Conservation (phyloP, 208 protist species). For the Crithidia mellificae region DNA sequence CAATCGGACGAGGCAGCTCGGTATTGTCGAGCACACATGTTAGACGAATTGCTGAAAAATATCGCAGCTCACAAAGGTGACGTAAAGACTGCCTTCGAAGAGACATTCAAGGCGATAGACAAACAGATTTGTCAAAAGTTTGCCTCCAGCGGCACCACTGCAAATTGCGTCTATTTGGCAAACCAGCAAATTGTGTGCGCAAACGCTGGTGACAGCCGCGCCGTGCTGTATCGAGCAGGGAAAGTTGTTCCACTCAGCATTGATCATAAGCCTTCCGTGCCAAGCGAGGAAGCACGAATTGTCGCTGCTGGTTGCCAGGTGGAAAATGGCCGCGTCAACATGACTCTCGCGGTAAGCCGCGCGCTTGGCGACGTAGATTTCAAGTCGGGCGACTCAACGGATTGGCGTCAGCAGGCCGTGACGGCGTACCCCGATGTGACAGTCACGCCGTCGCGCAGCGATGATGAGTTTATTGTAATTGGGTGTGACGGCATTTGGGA, state of each 20-base stretch:
- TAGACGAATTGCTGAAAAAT: constrained; percentile 66
- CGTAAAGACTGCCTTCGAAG: constrained; percentile 56
- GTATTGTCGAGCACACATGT: constrained; percentile 77
- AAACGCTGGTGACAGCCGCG: constrained; percentile 92
- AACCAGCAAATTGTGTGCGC: constrained; percentile 74
- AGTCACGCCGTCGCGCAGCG: constrained; percentile 27
- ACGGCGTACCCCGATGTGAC: constrained; percentile 81
- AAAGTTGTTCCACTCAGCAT: constrained; percentile 72
- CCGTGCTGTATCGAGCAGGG: constrained; percentile 80
- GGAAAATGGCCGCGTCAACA: constrained; percentile 89
- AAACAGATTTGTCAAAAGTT: constrained; percentile 67
- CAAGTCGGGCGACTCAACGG: constrained; percentile 61
- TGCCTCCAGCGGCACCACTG: constrained; percentile 77
- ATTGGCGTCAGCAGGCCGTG: constrained; percentile 76
- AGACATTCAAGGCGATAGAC: constrained; percentile 73
- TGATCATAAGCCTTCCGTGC: constrained; percentile 89
- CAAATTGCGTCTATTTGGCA: constrained; percentile 77
- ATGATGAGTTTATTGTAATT: constrained; percentile 90
- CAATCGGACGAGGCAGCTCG: constrained; percentile 79
- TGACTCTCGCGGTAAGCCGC: constrained; percentile 91
- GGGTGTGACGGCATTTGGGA: constrained; percentile 95
- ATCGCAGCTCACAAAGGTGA: constrained; percentile 28
- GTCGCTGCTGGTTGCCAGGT: constrained; percentile 82
- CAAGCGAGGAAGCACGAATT: constrained; percentile 80
- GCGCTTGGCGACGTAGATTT: constrained; percentile 94